Evolutionary conservation across 768 basidiomycete species (phyloP), one percentile per base, ranked within the genome.

Genomic region (Rhizopogon vesiculosus): DNA sequence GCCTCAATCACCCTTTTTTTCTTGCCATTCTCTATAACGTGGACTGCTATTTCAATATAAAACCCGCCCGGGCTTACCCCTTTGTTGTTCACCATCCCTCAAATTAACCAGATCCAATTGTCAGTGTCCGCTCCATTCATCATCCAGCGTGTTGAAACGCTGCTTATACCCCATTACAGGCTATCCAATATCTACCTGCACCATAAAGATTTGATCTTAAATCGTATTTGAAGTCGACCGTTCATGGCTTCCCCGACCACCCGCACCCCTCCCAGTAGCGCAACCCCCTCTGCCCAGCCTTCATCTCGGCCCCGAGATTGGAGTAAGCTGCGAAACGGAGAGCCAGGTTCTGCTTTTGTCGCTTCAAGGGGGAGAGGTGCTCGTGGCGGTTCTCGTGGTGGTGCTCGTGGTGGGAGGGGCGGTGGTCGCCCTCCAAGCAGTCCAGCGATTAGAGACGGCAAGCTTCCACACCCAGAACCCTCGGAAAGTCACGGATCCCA

Each of bases 311-410:
- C 64, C 35, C 67, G 72, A 53, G 75, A 78, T 57, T 81, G 82
- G 81, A 67, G 63, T 42, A 72, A 7, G 50, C 28, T 54, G 42
- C 66, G 72, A 48, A 62, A 69, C n/a, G 73, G 71, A 48, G 83
- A 82, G 45, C 71, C 76, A 49, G 78, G 76, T 7, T 72, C 77
- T 35, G 73, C 79, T 35, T 80, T 80, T 59, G 76, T 70, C 61
- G 78, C 78, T 44, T 64, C 75, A 31, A 74, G 68, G 43, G 64
- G 65, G 53, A 68, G 75, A 58, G 68, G 72, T 51, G 65, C 74
- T 25, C 71, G 76, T 53, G 72, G 74, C 35, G 56, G 57, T 42
- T 29, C 64, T 54, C 45, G 48, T 33, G 66, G 56, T 54, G 61
- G 65, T 3, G 56, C 64, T 45, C 69, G 69, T 39, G 60, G 62